These are phyloP conservation scores for Trametes sanguinea DNA, from an alignment of 768 basidiomycete species.

Conservation along the genomic window DNA sequence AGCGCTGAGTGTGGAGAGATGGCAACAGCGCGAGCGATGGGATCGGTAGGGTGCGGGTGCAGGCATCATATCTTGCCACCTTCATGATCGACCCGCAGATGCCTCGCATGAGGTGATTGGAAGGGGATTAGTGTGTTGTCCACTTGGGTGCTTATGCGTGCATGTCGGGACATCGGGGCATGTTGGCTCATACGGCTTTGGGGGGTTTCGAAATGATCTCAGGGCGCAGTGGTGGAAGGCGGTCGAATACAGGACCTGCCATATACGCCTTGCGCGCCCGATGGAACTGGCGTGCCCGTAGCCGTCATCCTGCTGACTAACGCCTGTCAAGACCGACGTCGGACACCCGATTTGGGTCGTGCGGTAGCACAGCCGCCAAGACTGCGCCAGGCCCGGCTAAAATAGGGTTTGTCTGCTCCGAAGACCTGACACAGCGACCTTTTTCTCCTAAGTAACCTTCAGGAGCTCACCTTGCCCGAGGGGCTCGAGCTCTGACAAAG, in stretches of 20 bases:
- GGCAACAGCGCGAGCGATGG: too few species aligned
- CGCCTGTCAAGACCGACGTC: background rate
- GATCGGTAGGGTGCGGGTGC: too few species aligned
- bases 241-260: conserved; percentile 10
- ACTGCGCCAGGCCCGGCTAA: background rate
- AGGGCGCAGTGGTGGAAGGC: too few species aligned
- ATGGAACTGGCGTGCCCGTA: background rate
- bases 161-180: too few species aligned
- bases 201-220: too few species aligned
- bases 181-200: too few species aligned
- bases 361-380: conserved; percentile 1
- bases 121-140: too few species aligned
- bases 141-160: too few species aligned
- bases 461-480: background rate
- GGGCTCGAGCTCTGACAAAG: background rate
- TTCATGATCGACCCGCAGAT: too few species aligned
- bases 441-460: background rate
- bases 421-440: background rate
- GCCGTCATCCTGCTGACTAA: conserved; percentile 4
- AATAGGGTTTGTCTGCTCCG: conserved; percentile 13
- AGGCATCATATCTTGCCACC: too few species aligned
- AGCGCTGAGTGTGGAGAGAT: too few species aligned
- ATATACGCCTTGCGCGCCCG: background rate
- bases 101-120: too few species aligned
- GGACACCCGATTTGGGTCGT: background rate